A percentile compares a stretch with the other conserved stretches of the same genome.
phyloP scores from a whole-genome alignment of 306 rosid genomes.

The Crotalaria pallida region DNA sequence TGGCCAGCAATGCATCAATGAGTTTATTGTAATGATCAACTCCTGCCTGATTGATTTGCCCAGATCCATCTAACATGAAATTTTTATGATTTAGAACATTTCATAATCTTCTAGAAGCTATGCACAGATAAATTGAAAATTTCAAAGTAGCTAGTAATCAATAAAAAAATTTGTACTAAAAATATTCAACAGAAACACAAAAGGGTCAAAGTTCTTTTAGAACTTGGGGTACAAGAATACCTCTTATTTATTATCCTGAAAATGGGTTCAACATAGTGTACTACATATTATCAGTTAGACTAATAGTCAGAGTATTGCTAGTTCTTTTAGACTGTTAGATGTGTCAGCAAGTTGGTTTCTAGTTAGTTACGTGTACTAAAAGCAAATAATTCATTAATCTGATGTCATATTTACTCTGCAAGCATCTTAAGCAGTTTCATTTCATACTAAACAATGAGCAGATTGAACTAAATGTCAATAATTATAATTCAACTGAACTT shows the following conservation, averaged over 20 bases:
- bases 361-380: background rate
- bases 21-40: constrained; percentile 77
- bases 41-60: constrained; percentile 72
- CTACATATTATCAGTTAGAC: background rate
- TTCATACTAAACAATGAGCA: background rate
- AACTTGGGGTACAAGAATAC: background rate
- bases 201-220: background rate
- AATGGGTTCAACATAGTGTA: background rate
- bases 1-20: constrained; percentile 71
- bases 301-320: background rate
- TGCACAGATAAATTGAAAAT: background rate
- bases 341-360: background rate
- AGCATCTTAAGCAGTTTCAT: background rate
- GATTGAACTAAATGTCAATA: background rate
- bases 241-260: background rate
- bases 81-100: background rate
- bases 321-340: background rate
- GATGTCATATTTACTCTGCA: background rate
- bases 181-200: background rate
- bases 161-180: background rate
- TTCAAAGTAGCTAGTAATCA: background rate
- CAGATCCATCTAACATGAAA: constrained; percentile 61
- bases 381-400: background rate
- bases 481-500: background rate
- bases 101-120: background rate